Evolutionary conservation across 192 early-diverging fungal species (phyloP), one percentile per base, ranked within the genome.

Genomic region (Pilobolus umbonatus): DNA sequence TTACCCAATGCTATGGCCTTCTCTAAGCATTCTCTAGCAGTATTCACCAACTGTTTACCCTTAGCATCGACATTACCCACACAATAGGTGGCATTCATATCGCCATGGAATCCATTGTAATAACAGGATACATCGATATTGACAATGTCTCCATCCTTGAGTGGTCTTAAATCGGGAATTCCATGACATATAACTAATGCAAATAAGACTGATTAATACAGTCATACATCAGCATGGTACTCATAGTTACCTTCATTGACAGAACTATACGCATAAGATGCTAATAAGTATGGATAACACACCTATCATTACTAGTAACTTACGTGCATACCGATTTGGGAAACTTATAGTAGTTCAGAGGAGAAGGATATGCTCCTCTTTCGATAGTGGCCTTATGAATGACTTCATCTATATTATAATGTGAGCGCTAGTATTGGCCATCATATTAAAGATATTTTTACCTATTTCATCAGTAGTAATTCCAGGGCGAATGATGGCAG

Each of bases 331-430:
- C 83, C 26, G 94, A 95, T 75, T 98, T 98, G 11, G 95, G 95
- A 71, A 96, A 99, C 32, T 83, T 69, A 72, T 90, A 88, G 81
- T 99, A 99, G 77, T 98, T 98, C 35, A 99, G 75, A 40, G 97
- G 91, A n/a, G 94, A 97, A 22, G 97, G 97, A 63, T 99, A 99
- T n/a, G 85, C 85, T 49, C 87, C 85, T 40, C 97, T 88, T 67
- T 84, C 93, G 39, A 99, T 83, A 3, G 83, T 88, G 8, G 95
- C 97, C 57, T 98, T 94, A 59, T 99, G 97, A 55, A 99, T 85
- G 32, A 96, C 79, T 5, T 91, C 80, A 64, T 99, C 97, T 72
- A n/a, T n/a, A n/a, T n/a, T n/a, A n/a, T n/a, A n/a, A n/a, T n/a
- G n/a, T n/a, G n/a, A n/a, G n/a, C n/a, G n/a, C n/a, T n/a, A n/a